Conservation (phyloP, 169 alveolate genomes). For the Condylostoma magnum region DNA sequence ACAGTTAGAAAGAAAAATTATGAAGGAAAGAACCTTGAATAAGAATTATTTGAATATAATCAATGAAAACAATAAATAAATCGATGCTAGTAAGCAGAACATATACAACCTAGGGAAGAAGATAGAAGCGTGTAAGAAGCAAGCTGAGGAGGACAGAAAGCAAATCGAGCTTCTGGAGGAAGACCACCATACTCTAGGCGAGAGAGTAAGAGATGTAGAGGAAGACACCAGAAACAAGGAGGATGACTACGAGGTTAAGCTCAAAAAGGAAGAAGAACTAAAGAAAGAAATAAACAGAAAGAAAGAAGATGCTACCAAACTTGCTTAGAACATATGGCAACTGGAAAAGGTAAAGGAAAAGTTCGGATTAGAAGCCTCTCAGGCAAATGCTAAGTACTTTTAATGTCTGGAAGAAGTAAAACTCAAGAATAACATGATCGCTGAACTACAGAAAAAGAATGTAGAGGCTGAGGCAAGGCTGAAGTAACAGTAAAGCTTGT, state of each 20-base stretch:
- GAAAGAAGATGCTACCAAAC: constrained; percentile 33
- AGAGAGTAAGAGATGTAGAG: constrained; percentile 42
- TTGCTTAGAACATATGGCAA: constrained; percentile 30
- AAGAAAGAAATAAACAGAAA: constrained; percentile 29
- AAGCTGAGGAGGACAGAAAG: constrained; percentile 57
- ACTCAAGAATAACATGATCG: constrained; percentile 74
- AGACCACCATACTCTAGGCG: constrained; percentile 56
- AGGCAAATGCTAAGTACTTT: constrained; percentile 76
- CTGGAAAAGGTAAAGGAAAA: constrained; percentile 79
- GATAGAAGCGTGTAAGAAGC: constrained; percentile 45
- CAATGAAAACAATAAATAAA: constrained; percentile 24
- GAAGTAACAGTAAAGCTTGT: constrained; percentile 81
- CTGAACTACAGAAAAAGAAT: constrained; percentile 83
- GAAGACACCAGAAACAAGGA: constrained; percentile 60
- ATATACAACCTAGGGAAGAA: constrained; percentile 53
- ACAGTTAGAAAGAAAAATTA: constrained; percentile 52
- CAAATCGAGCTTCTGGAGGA: constrained; percentile 54
- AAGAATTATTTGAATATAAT: constrained; percentile 10
- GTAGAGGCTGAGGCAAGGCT: constrained; percentile 83
- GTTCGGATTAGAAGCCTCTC: constrained; percentile 80
- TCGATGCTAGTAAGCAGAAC: constrained; percentile 53
- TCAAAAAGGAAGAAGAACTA: constrained; percentile 28
- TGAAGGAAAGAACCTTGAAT: constrained; percentile 36
- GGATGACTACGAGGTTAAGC: constrained; percentile 50
- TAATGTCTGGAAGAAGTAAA: constrained; percentile 84